Base-by-base conservation (phyloP, 169 alveolate genomes). In the Cryptosporidium bovis region DNA sequence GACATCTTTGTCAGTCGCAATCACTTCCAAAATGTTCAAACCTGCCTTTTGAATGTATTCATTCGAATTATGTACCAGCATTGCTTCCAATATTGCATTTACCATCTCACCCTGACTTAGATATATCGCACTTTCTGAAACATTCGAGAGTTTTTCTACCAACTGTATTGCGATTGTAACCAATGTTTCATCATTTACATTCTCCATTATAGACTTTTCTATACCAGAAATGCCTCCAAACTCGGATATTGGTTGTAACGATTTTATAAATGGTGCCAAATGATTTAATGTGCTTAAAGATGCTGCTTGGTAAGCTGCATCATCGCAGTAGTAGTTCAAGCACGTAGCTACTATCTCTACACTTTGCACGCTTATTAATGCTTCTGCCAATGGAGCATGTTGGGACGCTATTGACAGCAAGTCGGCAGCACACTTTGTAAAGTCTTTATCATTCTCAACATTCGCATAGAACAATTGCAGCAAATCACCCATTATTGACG, bases 171-270 rank as follows among this genome's bases (percentile, higher is more conserved):
- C 96, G 85, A 91, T 94, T 55, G 92, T 93, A 65, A 94, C 91
- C 77, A 93, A 91, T 58, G 91, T 83, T 40, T 83, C 93, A 58
- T 94, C 93, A 51, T 65, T 82, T 66, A 92, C 90, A 87, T 93
- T 94, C 33, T 93, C 94, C 3, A 82, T 46, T 33, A 95, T 90
- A 3, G 97, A 93, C 36, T 92, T 91, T 31, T 95, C 92, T 40
- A 95, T 92, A 18, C 98, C 98, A 44, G 90, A 93, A 13, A 95
- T 89, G 36, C 98, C 98, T 16, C 97, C 97, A 82, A 95, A 95
- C 85, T 95, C 97, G 71, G 91, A 84, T n/a, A 95, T 93, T 36
- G 93, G 91, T 16, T 92, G 92, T 16, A 95, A 90, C 24, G 94
- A 90, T 56, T 91, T 91, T 51, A 95, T 92, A 33, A 90, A 90